A percentile compares a stretch with the other conserved stretches of the same genome.
These are phyloP conservation scores for Picochlorum sp. DNA, from an alignment of 139 green algal genomes.

Conservation along the genomic window DNA sequence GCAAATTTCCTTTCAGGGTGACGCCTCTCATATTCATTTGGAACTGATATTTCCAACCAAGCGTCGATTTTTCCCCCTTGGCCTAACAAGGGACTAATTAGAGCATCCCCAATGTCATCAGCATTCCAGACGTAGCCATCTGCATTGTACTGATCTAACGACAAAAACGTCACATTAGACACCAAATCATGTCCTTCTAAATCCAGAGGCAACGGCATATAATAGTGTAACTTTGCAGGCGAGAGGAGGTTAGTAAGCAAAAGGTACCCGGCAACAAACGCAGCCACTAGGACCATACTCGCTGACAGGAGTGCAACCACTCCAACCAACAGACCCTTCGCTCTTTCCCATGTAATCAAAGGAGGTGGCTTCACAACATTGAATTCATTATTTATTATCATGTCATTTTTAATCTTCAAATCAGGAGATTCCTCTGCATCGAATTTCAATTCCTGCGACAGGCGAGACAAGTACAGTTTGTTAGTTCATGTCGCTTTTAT, in stretches of 20 bases:
- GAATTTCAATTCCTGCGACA: too few species aligned
- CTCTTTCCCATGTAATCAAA: too few species aligned
- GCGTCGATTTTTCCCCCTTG: conserved; percentile 24
- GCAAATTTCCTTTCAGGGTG: not conserved
- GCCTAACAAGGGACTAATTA: not conserved
- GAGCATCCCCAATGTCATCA: too few species aligned
- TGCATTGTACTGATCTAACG: not conserved
- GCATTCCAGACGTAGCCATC: not conserved
- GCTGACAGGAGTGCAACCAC: not conserved
- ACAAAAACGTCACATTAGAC: conserved; percentile 1
- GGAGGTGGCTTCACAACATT: too few species aligned
- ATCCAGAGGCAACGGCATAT: conserved; percentile 13
- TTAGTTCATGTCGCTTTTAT: too few species aligned
- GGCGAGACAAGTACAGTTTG: too few species aligned
- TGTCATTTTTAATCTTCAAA: too few species aligned
- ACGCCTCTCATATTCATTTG: not conserved
- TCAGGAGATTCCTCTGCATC: too few species aligned
- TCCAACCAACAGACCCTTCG: too few species aligned
- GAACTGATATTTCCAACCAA: conserved; percentile 30
- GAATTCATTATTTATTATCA: too few species aligned
- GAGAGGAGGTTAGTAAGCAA: conserved; percentile 1
- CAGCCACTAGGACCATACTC: not conserved
- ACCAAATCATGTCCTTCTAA: conserved; percentile 1
- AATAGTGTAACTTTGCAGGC: conserved; percentile 1
- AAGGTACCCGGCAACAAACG: conserved; percentile 15